phyloP scores from a whole-genome alignment of 805 yeast genomes.

The Saccharomycopsis sp. region DNA sequence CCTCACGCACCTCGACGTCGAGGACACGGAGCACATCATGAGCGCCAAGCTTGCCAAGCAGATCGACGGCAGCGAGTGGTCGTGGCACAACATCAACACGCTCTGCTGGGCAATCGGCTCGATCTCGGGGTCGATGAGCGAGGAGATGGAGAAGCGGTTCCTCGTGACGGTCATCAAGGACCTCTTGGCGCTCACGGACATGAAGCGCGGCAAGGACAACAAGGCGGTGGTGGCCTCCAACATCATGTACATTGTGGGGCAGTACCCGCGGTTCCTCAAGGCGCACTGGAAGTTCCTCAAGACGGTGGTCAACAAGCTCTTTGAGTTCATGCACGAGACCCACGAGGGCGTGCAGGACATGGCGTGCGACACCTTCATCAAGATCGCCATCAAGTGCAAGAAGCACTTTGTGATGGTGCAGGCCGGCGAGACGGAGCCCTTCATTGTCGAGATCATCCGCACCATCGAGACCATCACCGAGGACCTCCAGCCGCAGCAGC shows the following conservation, averaged over 20 bases:
- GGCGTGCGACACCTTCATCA: slow-evolving; percentile 99
- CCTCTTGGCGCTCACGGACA: slow-evolving; percentile 82
- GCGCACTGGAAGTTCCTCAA: slow-evolving; percentile 98
- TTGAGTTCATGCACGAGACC: slow-evolving; percentile 99
- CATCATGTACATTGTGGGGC: slow-evolving; percentile 99
- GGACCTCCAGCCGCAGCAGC: slow-evolving; percentile 94
- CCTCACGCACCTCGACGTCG: slow-evolving; percentile 89
- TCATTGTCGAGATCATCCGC: slow-evolving; percentile 81
- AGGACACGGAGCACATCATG: slow-evolving; percentile 92
- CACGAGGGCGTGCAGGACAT: slow-evolving; percentile 99
- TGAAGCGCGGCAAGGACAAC: slow-evolving; percentile 95
- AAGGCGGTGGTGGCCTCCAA: slow-evolving; percentile 99
- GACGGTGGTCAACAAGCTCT: slow-evolving; percentile 90
- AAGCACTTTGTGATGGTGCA: slow-evolving; percentile 89
- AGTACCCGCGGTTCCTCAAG: slow-evolving; percentile 92
- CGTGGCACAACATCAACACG: slow-evolving; percentile 96
- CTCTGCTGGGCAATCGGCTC: slow-evolving; percentile 99
- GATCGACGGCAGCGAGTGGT: slow-evolving; percentile 96
- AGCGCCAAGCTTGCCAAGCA: slow-evolving; percentile 84
- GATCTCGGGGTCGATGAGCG: slow-evolving; percentile 97
- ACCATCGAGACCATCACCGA: slow-evolving; percentile 81
- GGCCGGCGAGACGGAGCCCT: slow-evolving; percentile 80
- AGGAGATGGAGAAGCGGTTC: slow-evolving; percentile 92
- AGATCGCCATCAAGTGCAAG: slow-evolving; percentile 91
- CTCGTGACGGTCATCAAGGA: slow-evolving; percentile 91